Evolutionary conservation across 2,329 filamentous ascomycete genomes (phyloP), one percentile per base, ranked within the genome.

Genomic region (Exophiala phaeomuriformis): DNA sequence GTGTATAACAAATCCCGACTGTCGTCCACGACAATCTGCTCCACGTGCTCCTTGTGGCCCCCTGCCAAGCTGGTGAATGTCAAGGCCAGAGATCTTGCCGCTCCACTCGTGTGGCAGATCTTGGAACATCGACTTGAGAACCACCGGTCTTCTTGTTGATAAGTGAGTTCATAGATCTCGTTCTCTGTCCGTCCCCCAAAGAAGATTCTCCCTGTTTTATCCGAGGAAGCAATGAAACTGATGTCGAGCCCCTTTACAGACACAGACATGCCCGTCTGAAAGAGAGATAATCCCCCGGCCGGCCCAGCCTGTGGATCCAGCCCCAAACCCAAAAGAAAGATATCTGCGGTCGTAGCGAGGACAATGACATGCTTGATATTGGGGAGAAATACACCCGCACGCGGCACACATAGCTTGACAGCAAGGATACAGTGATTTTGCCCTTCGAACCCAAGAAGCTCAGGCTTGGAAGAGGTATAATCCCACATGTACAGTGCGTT

Each of bases 401-500:
- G 88, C 5, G 93, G 93, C 47, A 84, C 82, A 8, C 94, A 86
- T 44, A 98, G 79, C 62, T 88, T 90, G 41, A 98, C 87, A n/a
- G 88, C 83, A 40, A 89, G 90, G 64, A 98, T 97, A 61, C 83
- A 88, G 67, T 94, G 84, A 4, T 83, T 77, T 69, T 91, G 86
- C 63, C 95, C 90, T 68, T 97, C 91, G 65, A 88, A 96, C 12
- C 91, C 91, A 61, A 95, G 86, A 40, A 96, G 77, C 67, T 95
- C 88, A 3, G 91, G 89, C 62, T 91, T 88, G n/a, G 88, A 83
- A 67, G 89, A 81, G 4, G 90, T 95, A 69, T 96, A 98, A 71
- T 98, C 91, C 94, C 94, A 98, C 10, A 98, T 77, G 68, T 96
- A 98, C 42, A 98, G 77, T 58, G 88, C 88, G 72, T 95, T 96